Conservation (phyloP, 768 basidiomycete species). For the Pisolithus sp. region DNA sequence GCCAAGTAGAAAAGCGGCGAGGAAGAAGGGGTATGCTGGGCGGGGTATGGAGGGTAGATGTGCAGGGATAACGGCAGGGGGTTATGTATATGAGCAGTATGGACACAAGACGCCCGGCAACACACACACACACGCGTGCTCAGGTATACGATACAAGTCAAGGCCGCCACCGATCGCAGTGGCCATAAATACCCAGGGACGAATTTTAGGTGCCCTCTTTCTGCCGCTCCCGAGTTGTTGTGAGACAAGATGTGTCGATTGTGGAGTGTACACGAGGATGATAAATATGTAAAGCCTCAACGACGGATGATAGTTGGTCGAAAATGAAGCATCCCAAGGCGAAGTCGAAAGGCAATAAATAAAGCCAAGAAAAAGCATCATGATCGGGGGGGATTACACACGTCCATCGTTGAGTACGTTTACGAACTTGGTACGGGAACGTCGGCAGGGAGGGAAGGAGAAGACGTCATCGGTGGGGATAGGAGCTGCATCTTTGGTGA, state of each 20-base stretch:
- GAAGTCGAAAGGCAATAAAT: slow-evolving; percentile 26
- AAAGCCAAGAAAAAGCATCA: slow-evolving; percentile 14
- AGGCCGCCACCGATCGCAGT: slow-evolving; percentile 16
- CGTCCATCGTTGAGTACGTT: neutral
- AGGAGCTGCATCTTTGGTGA: slow-evolving; percentile 21
- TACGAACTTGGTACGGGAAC: slow-evolving; percentile 13
- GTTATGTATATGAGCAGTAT: slow-evolving; percentile 22
- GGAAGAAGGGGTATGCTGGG: neutral
- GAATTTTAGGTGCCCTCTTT: slow-evolving; percentile 17
- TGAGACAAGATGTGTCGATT: slow-evolving; percentile 9
- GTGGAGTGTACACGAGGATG: slow-evolving; percentile 4
- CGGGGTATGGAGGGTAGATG: neutral
- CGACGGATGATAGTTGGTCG: slow-evolving; percentile 8
- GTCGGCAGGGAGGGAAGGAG: slow-evolving; percentile 16
- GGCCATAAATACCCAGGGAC: slow-evolving; percentile 10
- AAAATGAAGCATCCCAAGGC: slow-evolving; percentile 8
- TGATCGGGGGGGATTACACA: neutral
- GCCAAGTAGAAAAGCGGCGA: neutral
- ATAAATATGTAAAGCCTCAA: slow-evolving; percentile 29
- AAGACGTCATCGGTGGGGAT: slow-evolving; percentile 23
- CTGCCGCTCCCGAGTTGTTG: slow-evolving; percentile 16
- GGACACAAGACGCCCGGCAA: slow-evolving; percentile 9
- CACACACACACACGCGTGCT: slow-evolving; percentile 2
- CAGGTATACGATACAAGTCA: slow-evolving; percentile 26
- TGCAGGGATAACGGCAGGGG: neutral